Percentiles rank a stretch among this genome's conserved stretches.
phyloP scores from a whole-genome alignment of 768 basidiomycete genomes.

The Psilocybe subaeruginosa region DNA sequence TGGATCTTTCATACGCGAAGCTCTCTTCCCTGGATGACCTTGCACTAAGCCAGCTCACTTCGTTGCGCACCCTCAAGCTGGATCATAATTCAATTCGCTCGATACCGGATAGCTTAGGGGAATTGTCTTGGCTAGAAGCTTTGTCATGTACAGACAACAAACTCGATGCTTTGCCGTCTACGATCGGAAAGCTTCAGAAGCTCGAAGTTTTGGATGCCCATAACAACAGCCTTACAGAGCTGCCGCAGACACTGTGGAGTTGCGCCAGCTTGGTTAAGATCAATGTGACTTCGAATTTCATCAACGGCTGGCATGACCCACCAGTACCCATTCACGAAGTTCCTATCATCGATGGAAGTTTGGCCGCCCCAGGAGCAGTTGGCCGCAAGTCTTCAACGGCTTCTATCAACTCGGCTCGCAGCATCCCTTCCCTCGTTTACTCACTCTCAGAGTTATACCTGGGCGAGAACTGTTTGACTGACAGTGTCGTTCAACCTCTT shows the following conservation, averaged over 20 bases:
- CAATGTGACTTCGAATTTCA: constrained; percentile 88
- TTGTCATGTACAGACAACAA: constrained; percentile 94
- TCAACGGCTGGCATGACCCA: constrained; percentile 74
- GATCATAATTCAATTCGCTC: constrained; percentile 87
- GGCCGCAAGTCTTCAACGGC: constrained; percentile 38
- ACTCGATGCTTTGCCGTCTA: constrained; percentile 72
- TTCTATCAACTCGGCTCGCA: constrained; percentile 20
- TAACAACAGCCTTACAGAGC: constrained; percentile 82
- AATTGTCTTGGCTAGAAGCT: constrained; percentile 66
- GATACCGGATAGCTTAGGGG: constrained; percentile 83
- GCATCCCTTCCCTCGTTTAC: constrained; percentile 50
- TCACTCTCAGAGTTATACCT: constrained; percentile 82
- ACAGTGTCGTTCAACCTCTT: constrained; percentile 76
- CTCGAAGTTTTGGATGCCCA: constrained; percentile 84
- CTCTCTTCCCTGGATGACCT: constrained; percentile 81
- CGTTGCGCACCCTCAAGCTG: constrained; percentile 72
- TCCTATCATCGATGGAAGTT: constrained; percentile 10
- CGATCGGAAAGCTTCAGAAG: constrained; percentile 75
- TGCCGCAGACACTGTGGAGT: constrained; percentile 82
- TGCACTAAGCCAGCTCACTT: constrained; percentile 71
- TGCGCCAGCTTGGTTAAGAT: constrained; percentile 73
- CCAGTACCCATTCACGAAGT: constrained; percentile 29
- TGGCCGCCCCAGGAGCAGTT: constrained; percentile 16
- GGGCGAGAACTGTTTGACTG: constrained; percentile 86
- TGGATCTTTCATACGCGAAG: constrained; percentile 89